Evolutionary conservation across 1,284 basidiomycete genomes (phyloP), one percentile per base, ranked within the genome.

Genomic region (Microbotryomycetes sp.): DNA sequence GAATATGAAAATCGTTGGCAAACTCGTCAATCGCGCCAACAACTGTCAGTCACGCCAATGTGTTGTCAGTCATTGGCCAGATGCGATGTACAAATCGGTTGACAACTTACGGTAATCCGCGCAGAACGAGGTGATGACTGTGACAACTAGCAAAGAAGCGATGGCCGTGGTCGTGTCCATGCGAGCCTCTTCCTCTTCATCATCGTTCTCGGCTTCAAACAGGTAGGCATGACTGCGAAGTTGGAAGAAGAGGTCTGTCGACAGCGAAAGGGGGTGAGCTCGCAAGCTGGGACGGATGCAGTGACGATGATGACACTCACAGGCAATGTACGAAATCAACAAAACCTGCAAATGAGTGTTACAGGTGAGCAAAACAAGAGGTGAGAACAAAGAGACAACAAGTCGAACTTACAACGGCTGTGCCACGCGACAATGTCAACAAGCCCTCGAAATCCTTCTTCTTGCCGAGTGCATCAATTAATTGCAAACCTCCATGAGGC

Each of bases 1-100:
- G 88, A 58, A 96, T 87, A 63, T 82, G 75, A 75, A 88, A 92
- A 54, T 85, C 79, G 23, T 83, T 78, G 1, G 90, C 89, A 26
- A 88, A 89, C 75, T 92, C 89, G 74, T 93, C 91, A 65, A 93
- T 93, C 2, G 88, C 90, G 6, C 85, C 87, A 29, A 94, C 90
- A 73, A 90, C 87, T 88, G 61, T 57, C 36, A 56, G 49, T n/a
- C 29, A 15, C 49, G 29, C 14, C 49, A 59, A 9, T 22, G 25
- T n/a, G n/a, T n/a, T n/a, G n/a, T n/a, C n/a, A n/a, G n/a, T n/a
- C n/a, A n/a, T n/a, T n/a, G n/a, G n/a, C n/a, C n/a, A n/a, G n/a
- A n/a, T n/a, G n/a, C n/a, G n/a, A n/a, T n/a, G n/a, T n/a, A n/a
- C 28, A 30, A 26, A 7, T 15, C 12, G 9, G 6, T n/a, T n/a